Percentiles rank a stretch among this genome's conserved stretches.
phyloP scores from a whole-genome alignment of 352 stramenopile genomes.

The Pythium dissotocum region DNA sequence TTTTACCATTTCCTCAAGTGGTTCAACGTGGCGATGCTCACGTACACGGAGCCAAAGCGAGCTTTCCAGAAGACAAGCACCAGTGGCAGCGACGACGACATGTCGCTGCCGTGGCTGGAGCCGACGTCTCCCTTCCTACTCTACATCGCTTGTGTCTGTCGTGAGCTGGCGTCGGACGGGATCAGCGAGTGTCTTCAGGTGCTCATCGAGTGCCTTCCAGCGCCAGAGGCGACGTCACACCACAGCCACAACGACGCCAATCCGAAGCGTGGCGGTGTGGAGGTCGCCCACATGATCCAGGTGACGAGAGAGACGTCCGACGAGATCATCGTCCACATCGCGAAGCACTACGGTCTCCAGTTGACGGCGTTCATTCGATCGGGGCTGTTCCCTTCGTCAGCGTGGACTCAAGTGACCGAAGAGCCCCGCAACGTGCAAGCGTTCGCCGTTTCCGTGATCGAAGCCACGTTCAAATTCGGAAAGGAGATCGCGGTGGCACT shows the following conservation, averaged over 20 bases:
- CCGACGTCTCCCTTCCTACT: slow-evolving; percentile 68
- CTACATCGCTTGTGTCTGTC: slow-evolving; percentile 70
- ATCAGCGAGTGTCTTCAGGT: slow-evolving; percentile 72
- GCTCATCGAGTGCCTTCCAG: slow-evolving; percentile 70
- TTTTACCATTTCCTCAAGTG: slow-evolving; percentile 85
- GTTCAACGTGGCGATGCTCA: slow-evolving; percentile 65
- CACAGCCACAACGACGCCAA: slow-evolving; percentile 4
- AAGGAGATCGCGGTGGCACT: slow-evolving; percentile 67
- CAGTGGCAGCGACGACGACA: slow-evolving; percentile 24
- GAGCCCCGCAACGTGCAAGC: slow-evolving; percentile 73
- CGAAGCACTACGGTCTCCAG: slow-evolving; percentile 60
- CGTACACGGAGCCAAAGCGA: slow-evolving; percentile 73
- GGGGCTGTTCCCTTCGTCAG: slow-evolving; percentile 39
- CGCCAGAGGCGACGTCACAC: background rate
- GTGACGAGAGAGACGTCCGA: slow-evolving; percentile 61
- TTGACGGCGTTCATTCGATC: slow-evolving; percentile 45
- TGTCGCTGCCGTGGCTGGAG: slow-evolving; percentile 55
- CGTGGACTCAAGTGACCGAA: slow-evolving; percentile 61
- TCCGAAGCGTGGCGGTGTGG: slow-evolving; percentile 30
- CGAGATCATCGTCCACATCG: slow-evolving; percentile 63
- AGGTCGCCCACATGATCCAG: slow-evolving; percentile 78
- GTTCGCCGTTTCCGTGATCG: slow-evolving; percentile 59
- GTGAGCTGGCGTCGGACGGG: slow-evolving; percentile 57
- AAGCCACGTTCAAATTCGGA: slow-evolving; percentile 51
- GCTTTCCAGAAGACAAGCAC: slow-evolving; percentile 37